Evolutionary conservation across 768 basidiomycete genomes (phyloP), one percentile per base, ranked within the genome.

Genomic region (Boletus vermiculosoides): DNA sequence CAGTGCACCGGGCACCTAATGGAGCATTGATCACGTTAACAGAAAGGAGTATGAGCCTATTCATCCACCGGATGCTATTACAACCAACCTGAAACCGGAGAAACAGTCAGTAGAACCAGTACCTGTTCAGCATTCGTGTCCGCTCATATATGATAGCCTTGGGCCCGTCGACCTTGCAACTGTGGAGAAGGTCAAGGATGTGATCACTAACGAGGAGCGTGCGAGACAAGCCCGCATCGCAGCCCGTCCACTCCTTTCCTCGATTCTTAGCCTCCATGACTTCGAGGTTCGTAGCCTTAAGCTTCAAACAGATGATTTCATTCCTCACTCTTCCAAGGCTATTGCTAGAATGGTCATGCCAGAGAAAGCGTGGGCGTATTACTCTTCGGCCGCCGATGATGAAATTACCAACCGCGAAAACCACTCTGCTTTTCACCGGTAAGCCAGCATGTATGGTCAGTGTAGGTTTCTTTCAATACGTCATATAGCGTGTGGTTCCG

Each of bases 311-410:
- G 6, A 42, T 61, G 25, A 41, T 52, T 39, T 61, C 45, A 12
- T 50, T 25, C n/a, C 41, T 65, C 52, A 64, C 1, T 33, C 16
- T 28, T n/a, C 20, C 31, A 55, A 93, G 91, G 82, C 89, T 18
- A 86, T 98, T 51, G 94, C 93, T 10, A 88, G 82, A 71, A 77
- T 78, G 63, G 87, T 91, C 12, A 86, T 98, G 78, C 75, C 85
- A 2, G 86, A 88, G 34, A 92, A 92, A 69, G 92, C 92, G 0
- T 98, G 95, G 95, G 95, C 94, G 6, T 95, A 95, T 71, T 95
- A 98, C 67, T 93, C 90, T 1, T 94, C 92, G n/a, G 95, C 94
- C 18, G 87, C 96, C 8, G 96, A 98, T 68, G 95, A 98, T 63
- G 94, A 97, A 73, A 92, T 94, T 45, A 94, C 93, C 31, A 77